These are phyloP conservation scores for Amanita inopinata DNA, from an alignment of 768 basidiomycete species.

Conservation along the genomic window DNA sequence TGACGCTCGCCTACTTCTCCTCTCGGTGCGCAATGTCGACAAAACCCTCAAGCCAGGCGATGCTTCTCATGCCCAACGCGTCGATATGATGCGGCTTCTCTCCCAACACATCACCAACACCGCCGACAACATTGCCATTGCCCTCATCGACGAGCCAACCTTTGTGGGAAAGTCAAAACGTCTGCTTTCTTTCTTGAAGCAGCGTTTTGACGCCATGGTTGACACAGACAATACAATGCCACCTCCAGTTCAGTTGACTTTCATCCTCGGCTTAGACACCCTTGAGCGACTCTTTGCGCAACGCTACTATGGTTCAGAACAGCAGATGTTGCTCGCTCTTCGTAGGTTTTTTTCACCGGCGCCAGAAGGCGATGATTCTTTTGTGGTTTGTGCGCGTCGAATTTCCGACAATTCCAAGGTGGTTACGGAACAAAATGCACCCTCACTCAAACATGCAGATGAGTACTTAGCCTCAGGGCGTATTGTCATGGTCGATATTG, in stretches of 20 bases:
- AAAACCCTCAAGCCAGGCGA: constrained; percentile 64
- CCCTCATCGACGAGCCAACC: constrained; percentile 77
- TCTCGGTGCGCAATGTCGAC: constrained; percentile 84
- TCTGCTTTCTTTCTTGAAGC: constrained; percentile 42
- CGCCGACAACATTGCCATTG: constrained; percentile 57
- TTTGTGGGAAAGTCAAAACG: constrained; percentile 74
- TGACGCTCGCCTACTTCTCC: constrained; percentile 67
- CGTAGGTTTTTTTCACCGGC: constrained; percentile 44
- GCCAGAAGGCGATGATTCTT: constrained; percentile 40
- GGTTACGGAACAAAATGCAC: constrained; percentile 14
- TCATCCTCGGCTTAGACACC: constrained; percentile 80
- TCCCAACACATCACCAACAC: constrained; percentile 33
- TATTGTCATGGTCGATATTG: constrained; percentile 56
- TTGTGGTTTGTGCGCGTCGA: constrained; percentile 63
- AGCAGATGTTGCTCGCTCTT: constrained; percentile 48
- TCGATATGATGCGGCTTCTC: constrained; percentile 81
- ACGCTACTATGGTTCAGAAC: constrained; percentile 55
- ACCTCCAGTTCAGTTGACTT: constrained; percentile 39
- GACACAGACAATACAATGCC: constrained; percentile 9
- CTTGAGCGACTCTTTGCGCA: constrained; percentile 70
- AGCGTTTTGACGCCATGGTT: constrained; percentile 20
- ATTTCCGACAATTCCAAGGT: constrained; percentile 6
- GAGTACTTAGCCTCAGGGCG: constrained; percentile 42
- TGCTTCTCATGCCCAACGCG: constrained; percentile 64
- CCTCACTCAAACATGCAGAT: constrained; percentile 29